Percentiles rank a stretch among this genome's conserved stretches.
Conservation (phyloP, 2,329 filamentous ascomycete genomes). For the Fusarium compactum region DNA sequence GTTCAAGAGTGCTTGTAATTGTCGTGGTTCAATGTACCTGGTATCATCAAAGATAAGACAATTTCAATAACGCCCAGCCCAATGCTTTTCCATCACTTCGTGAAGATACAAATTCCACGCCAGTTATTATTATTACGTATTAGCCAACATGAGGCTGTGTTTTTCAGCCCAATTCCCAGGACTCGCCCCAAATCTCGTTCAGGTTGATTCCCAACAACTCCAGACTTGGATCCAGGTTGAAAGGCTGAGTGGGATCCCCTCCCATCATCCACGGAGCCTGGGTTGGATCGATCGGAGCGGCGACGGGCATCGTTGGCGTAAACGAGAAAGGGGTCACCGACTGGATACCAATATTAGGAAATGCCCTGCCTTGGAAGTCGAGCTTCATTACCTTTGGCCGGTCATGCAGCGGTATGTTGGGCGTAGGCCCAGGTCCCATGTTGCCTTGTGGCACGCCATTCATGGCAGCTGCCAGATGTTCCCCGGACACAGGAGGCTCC, state of each 20-base stretch:
- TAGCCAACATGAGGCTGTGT: slow-evolving; percentile 11
- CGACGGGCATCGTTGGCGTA: slow-evolving; percentile 51
- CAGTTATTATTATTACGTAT: slow-evolving; percentile 45
- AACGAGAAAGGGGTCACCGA: slow-evolving; percentile 58
- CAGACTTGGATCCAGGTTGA: slow-evolving; percentile 66
- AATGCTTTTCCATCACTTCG: slow-evolving; percentile 9
- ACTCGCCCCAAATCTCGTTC: slow-evolving; percentile 68
- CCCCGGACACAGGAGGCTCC: slow-evolving; percentile 57
- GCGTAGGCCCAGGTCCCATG: slow-evolving; percentile 45
- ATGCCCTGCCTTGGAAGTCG: slow-evolving; percentile 42
- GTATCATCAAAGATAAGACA: slow-evolving; percentile 40
- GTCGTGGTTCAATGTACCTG: slow-evolving; percentile 38
- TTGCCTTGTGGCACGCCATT: slow-evolving; percentile 41
- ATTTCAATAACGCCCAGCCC: slow-evolving; percentile 15
- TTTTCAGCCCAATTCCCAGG: slow-evolving; percentile 57
- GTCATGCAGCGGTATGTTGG: slow-evolving; percentile 53
- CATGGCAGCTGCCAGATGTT: slow-evolving; percentile 43
- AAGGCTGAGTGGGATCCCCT: slow-evolving; percentile 52
- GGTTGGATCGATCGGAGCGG: slow-evolving; percentile 52
- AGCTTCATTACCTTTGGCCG: slow-evolving; percentile 55
- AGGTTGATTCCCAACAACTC: slow-evolving; percentile 66
- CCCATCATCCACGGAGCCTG: slow-evolving; percentile 53
- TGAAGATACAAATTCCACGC: slow-evolving; percentile 25
- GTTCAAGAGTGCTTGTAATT: slow-evolving; percentile 30
- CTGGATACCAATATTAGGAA: slow-evolving; percentile 53